Evolutionary conservation across 768 basidiomycete species (phyloP).

Genomic region (Pleurotus giganteus): DNA sequence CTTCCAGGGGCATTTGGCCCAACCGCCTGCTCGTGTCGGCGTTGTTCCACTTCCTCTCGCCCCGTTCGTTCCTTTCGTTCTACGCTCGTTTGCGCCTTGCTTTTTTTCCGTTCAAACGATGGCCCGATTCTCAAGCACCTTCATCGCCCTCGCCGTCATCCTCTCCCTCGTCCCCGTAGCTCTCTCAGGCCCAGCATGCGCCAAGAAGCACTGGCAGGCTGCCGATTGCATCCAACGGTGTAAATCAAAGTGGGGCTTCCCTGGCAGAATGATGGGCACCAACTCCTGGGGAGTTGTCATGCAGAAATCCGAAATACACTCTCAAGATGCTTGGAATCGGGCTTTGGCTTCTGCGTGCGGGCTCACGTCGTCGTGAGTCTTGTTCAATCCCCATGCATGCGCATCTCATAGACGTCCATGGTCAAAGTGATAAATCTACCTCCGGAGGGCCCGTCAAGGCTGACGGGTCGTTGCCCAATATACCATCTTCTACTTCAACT

Average conservation of each 20-base stretch:
- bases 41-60: slow-evolving; percentile 15
- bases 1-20: not conserved
- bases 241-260: slow-evolving; percentile 44
- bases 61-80: slow-evolving; percentile 22
- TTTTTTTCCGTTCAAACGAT: slow-evolving; percentile 23
- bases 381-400: not conserved
- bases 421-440: slow-evolving; percentile 3
- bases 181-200: slow-evolving; percentile 47
- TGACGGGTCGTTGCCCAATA: slow-evolving; percentile 7
- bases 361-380: slow-evolving; percentile 16
- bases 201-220: slow-evolving; percentile 32
- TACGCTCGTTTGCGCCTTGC: slow-evolving; percentile 17
- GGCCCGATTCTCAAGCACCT: slow-evolving; percentile 29
- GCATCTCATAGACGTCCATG: not conserved
- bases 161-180: slow-evolving; percentile 33
- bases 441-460: slow-evolving; percentile 5
- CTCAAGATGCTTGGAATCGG: slow-evolving; percentile 30
- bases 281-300: slow-evolving; percentile 58
- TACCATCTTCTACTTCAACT: slow-evolving; percentile 8
- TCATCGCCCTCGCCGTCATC: slow-evolving; percentile 32
- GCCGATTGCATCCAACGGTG: slow-evolving; percentile 37
- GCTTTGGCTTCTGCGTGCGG: slow-evolving; percentile 45
- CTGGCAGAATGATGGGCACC: slow-evolving; percentile 47
- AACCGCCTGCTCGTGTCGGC: not conserved
- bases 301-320: slow-evolving; percentile 25